These are phyloP conservation scores for Plantago lanceolata DNA, from an alignment of 305 asterid species.

Conservation along the genomic window DNA sequence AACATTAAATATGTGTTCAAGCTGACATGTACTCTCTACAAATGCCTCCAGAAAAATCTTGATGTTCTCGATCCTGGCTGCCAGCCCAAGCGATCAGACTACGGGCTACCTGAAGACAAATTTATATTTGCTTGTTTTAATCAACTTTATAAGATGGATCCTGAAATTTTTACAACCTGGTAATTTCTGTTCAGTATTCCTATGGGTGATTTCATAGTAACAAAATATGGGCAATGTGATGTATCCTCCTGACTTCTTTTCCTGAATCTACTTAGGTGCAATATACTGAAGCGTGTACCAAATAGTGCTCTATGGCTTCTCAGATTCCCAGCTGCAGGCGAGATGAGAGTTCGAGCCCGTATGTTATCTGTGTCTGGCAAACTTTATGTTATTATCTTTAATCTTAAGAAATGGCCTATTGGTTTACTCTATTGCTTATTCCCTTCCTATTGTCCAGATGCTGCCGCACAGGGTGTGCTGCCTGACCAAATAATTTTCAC, in stretches of 20 bases:
- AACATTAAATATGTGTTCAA: background rate
- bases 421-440: conserved; percentile 6
- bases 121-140: conserved; percentile 95
- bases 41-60: conserved; percentile 61
- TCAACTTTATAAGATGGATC: conserved; percentile 99
- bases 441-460: conserved; percentile 45
- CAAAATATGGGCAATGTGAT: background rate
- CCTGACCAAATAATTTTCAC: conserved; percentile 93
- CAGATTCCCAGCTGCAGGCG: conserved; percentile 97
- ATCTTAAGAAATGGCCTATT: background rate
- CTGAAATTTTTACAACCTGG: conserved; percentile 83
- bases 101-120: conserved; percentile 87
- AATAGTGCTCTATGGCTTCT: conserved; percentile 98
- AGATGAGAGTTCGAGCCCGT: conserved; percentile 86
- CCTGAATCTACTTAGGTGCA: conserved; percentile 62
- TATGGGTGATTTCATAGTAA: conserved; percentile 2
- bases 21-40: conserved; percentile 22
- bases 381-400: background rate
- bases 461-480: conserved; percentile 90
- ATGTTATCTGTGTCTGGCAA: conserved; percentile 28
- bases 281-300: conserved; percentile 93
- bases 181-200: conserved; percentile 25
- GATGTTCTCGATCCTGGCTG: conserved; percentile 77
- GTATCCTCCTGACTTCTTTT: conserved; percentile 15
- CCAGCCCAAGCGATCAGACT: conserved; percentile 87